phyloP scores from a whole-genome alignment of 1,139 yeast genomes.

The Scheffersomyces insectosa region DNA sequence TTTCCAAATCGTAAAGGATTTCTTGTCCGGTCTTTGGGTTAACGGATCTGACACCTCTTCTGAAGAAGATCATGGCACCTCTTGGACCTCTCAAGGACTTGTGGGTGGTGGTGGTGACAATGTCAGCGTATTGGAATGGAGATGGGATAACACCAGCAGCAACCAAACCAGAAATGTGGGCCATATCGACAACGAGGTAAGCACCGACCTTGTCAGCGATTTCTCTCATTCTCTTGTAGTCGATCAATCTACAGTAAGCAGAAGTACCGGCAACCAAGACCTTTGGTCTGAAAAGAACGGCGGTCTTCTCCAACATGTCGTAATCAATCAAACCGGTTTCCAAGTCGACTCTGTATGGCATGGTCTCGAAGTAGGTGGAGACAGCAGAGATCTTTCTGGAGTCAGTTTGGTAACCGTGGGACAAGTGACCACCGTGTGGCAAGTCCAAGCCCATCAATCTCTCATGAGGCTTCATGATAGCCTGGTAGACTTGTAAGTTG shows the following conservation, averaged over 20 bases:
- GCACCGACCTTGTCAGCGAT: slow-evolving; percentile 98
- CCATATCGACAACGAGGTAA: slow-evolving; percentile 95
- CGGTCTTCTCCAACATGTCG: slow-evolving; percentile 90
- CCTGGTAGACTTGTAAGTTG: slow-evolving; percentile 93
- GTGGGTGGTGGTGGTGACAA: slow-evolving; percentile 98
- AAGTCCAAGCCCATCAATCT: slow-evolving; percentile 95
- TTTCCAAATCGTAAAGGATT: slow-evolving; percentile 85
- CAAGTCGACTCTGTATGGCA: slow-evolving; percentile 95
- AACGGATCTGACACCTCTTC: slow-evolving; percentile 90
- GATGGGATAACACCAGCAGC: slow-evolving; percentile 97
- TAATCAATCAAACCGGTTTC: slow-evolving; percentile 93
- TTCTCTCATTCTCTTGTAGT: slow-evolving; percentile 93
- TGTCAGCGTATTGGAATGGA: slow-evolving; percentile 94
- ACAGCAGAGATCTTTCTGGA: slow-evolving; percentile 93
- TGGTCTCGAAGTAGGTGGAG: slow-evolving; percentile 94
- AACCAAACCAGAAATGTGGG: slow-evolving; percentile 93
- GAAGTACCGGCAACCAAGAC: slow-evolving; percentile 96
- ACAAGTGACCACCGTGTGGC: slow-evolving; percentile 98
- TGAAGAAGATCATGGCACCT: slow-evolving; percentile 98
- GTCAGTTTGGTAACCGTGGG: slow-evolving; percentile 98
- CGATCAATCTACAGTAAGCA: slow-evolving; percentile 93
- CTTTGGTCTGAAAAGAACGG: slow-evolving; percentile 90
- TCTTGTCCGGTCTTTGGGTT: slow-evolving; percentile 93
- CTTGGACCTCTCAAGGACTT: slow-evolving; percentile 98
- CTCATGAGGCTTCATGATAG: slow-evolving; percentile 91